phyloP scores from a whole-genome alignment of 345 rosid genomes.

The Murraya koenigii region DNA sequence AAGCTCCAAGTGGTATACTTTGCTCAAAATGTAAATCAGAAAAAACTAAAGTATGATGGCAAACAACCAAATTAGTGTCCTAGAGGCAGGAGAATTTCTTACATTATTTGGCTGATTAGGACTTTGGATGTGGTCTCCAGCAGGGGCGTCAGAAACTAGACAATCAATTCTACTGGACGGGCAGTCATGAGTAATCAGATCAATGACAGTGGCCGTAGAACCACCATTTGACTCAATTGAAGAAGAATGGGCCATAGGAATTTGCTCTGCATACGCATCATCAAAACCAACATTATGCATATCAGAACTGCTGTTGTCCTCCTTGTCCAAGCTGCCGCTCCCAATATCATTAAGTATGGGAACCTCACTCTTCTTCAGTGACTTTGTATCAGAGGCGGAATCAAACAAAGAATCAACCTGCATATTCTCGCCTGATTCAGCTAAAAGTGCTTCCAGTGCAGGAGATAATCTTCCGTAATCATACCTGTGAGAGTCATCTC shows the following conservation, averaged over 20 bases:
- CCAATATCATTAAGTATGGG: conserved; percentile 19
- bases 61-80: conserved; percentile 1
- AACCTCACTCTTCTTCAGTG: conserved; percentile 20
- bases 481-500: conserved; percentile 52
- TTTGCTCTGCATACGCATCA: conserved; percentile 25
- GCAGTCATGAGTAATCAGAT: conserved; percentile 14
- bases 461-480: conserved; percentile 77
- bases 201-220: conserved; percentile 15
- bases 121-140: conserved; percentile 16
- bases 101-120: conserved; percentile 28
- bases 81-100: conserved; percentile 11
- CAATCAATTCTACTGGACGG: conserved; percentile 11
- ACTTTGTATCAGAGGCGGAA: conserved; percentile 10
- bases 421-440: conserved; percentile 43
- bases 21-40: conserved; percentile 5
- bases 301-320: conserved; percentile 18
- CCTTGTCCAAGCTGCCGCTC: conserved; percentile 15
- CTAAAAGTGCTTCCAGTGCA: conserved; percentile 63
- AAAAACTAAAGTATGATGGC: conserved; percentile 2
- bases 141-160: conserved; percentile 9
- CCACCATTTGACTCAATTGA: conserved; percentile 27
- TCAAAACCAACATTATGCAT: conserved; percentile 18
- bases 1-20: background rate
- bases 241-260: conserved; percentile 21
- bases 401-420: conserved; percentile 23